phyloP scores from a whole-genome alignment of 805 yeast species.

The Diddensiella transvaalensis region DNA sequence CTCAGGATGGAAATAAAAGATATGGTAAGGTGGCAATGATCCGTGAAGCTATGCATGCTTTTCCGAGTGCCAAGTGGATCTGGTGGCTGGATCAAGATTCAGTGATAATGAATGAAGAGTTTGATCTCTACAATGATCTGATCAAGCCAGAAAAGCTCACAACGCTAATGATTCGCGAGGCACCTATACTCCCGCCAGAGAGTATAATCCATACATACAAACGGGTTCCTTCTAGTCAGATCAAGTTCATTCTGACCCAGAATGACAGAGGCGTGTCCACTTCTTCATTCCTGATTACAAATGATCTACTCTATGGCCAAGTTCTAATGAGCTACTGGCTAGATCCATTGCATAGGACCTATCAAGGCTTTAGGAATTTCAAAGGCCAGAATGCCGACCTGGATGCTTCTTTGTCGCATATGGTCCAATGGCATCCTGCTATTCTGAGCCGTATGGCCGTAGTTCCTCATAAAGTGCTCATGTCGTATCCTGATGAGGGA shows the following conservation, averaged over 20 bases:
- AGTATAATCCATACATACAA: slow-evolving; percentile 53
- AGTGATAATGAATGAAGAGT: slow-evolving; percentile 64
- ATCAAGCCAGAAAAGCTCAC: slow-evolving; percentile 58
- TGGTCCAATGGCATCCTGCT: slow-evolving; percentile 93
- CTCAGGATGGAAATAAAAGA: slow-evolving; percentile 51
- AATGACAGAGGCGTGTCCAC: slow-evolving; percentile 61
- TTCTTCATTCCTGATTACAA: slow-evolving; percentile 64
- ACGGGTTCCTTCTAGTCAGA: slow-evolving; percentile 51
- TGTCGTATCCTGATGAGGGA: slow-evolving; percentile 32
- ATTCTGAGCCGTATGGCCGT: slow-evolving; percentile 68
- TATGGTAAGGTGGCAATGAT: slow-evolving; percentile 65
- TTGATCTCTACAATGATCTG: slow-evolving; percentile 58
- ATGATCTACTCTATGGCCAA: slow-evolving; percentile 60
- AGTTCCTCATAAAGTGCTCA: slow-evolving; percentile 59
- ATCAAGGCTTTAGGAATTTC: slow-evolving; percentile 51
- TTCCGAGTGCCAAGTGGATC: slow-evolving; percentile 82
- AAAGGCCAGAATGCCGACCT: slow-evolving; percentile 44
- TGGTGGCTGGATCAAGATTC: slow-evolving; percentile 82
- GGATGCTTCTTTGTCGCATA: slow-evolving; percentile 63
- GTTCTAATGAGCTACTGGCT: slow-evolving; percentile 74
- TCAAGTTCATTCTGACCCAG: slow-evolving; percentile 67
- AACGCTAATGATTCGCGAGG: slow-evolving; percentile 61
- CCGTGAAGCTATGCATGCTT: slow-evolving; percentile 87
- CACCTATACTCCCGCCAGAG: slow-evolving; percentile 55
- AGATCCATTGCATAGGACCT: slow-evolving; percentile 68